Evolutionary conservation across 2,329 filamentous ascomycete species (phyloP), one percentile per base, ranked within the genome.

Genomic region (Alternaria conjuncta): DNA sequence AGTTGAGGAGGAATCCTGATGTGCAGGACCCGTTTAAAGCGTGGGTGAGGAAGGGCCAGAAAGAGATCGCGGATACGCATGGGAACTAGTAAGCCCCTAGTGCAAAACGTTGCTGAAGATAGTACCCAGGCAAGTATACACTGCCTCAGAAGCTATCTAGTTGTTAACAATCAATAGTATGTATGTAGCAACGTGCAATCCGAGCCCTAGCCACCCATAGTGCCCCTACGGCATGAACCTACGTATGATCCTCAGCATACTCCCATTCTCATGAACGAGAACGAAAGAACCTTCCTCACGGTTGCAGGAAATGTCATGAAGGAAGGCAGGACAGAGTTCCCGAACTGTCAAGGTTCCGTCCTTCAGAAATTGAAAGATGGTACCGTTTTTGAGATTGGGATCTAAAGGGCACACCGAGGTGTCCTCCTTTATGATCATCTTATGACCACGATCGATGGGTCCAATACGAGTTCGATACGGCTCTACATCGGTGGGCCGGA

Each of bases 1-100:
- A 56, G 57, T 50, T 72, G 60, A 73, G 70, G 60, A 55, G 47
- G 53, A 66, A 77, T 60, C 67, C 68, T 20, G 57, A 65, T 61
- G 67, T 71, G 8, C 63, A 64, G 6, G 69, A 75, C 64, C 69
- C 71, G 15, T 75, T 76, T 15, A 66, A 75, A 47, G 61, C 57
- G 10, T 76, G 69, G 68, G 69, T 74, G 11, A 63, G 69, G 55
- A 71, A 73, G 41, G 64, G 71, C 2, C 64, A 72, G 63, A 57
- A 71, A 30, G 66, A 72, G 55, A 30, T 71, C 15, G 69, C 53
- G 15, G 61, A 69, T 23, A 68, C 68, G 25, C 66, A 70, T 63
- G 66, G 68, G 44, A 63, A 59, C 51, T 65, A 57, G 10, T 12
- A 32, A 41, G 15, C 8, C 3, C 9, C 11, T 10, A 10, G 15